phyloP scores from a whole-genome alignment of 2,329 filamentous ascomycete species.

The Diplocarpon rosae region DNA sequence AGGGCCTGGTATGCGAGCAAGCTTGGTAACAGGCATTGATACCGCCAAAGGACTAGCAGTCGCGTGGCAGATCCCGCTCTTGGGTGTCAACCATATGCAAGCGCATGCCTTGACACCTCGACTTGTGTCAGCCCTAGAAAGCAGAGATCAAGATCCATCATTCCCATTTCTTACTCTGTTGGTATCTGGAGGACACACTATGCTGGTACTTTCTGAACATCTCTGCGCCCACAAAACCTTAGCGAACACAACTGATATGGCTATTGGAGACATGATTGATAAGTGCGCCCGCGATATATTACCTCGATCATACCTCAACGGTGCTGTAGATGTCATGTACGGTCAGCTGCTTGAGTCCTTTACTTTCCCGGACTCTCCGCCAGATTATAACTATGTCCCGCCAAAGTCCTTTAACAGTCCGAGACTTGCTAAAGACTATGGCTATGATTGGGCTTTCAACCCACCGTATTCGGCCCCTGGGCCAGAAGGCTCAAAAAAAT shows the following conservation, averaged over 20 bases:
- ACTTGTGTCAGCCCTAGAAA: slow-evolving; percentile 52
- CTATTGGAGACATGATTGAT: slow-evolving; percentile 84
- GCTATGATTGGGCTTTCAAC: slow-evolving; percentile 56
- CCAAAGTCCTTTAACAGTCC: slow-evolving; percentile 39
- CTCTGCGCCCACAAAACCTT: slow-evolving; percentile 63
- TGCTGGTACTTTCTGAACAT: slow-evolving; percentile 64
- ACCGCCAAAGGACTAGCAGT: slow-evolving; percentile 78
- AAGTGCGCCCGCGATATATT: slow-evolving; percentile 72
- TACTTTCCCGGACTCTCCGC: slow-evolving; percentile 47
- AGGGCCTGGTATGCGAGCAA: slow-evolving; percentile 78
- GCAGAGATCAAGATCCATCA: slow-evolving; percentile 4
- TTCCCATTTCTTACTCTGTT: slow-evolving; percentile 87
- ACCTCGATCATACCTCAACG: slow-evolving; percentile 45
- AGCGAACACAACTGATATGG: slow-evolving; percentile 64
- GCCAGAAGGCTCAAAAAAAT: slow-evolving; percentile 29
- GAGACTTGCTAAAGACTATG: slow-evolving; percentile 33
- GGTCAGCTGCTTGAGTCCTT: slow-evolving; percentile 69
- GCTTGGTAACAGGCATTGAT: slow-evolving; percentile 67
- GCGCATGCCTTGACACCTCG: slow-evolving; percentile 85
- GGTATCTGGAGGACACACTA: slow-evolving; percentile 84
- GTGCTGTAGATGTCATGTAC: slow-evolving; percentile 60
- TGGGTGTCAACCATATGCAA: slow-evolving; percentile 95
- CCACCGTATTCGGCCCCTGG: slow-evolving; percentile 51
- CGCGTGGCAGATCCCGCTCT: slow-evolving; percentile 70
- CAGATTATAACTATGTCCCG: slow-evolving; percentile 35